Percentiles rank a stretch among this genome's conserved stretches.
These are phyloP conservation scores for Leishmania gerbilli DNA, from an alignment of 208 protist genomes.

Conservation along the genomic window DNA sequence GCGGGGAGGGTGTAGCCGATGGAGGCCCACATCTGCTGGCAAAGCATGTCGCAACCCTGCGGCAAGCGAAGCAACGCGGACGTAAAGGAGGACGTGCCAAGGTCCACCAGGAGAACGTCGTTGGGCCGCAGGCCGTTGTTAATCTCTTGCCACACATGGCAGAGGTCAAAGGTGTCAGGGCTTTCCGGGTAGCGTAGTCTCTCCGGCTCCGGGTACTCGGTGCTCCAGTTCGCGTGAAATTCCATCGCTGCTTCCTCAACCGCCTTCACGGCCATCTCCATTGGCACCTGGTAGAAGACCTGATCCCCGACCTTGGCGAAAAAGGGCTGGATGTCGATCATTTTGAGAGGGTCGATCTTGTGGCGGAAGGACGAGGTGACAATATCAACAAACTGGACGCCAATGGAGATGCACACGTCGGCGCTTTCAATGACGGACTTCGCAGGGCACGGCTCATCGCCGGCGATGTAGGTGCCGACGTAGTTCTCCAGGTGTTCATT, in stretches of 20 bases:
- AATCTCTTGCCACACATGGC: conserved; percentile 57
- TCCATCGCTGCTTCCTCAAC: conserved; percentile 40
- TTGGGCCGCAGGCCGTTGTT: conserved; percentile 35
- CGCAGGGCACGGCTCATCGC: conserved; percentile 22
- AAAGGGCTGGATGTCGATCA: conserved; percentile 61
- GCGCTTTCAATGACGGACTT: conserved; percentile 43
- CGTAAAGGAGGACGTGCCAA: conserved; percentile 51
- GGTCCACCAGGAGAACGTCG: conserved; percentile 55
- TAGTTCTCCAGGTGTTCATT: conserved; percentile 49
- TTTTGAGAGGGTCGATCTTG: conserved; percentile 41
- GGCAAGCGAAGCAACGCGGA: conserved; percentile 43
- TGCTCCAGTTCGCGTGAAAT: conserved; percentile 41
- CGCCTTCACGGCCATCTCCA: conserved; percentile 39
- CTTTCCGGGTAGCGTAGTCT: conserved; percentile 14
- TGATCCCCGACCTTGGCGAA: conserved; percentile 37
- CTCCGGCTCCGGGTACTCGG: conserved; percentile 38
- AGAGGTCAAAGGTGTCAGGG: conserved; percentile 26
- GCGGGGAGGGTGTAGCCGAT: conserved; percentile 62
- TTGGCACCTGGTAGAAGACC: conserved; percentile 49
- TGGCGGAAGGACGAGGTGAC: conserved; percentile 42
- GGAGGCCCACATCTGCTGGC: conserved; percentile 53
- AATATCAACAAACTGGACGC: conserved; percentile 45
- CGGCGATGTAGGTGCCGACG: conserved; percentile 54
- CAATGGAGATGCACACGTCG: conserved; percentile 48
- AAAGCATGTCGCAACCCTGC: conserved; percentile 23